These are phyloP conservation scores for Cryptococcus sp. DNA, from an alignment of 1,284 basidiomycete genomes.

Conservation along the genomic window DNA sequence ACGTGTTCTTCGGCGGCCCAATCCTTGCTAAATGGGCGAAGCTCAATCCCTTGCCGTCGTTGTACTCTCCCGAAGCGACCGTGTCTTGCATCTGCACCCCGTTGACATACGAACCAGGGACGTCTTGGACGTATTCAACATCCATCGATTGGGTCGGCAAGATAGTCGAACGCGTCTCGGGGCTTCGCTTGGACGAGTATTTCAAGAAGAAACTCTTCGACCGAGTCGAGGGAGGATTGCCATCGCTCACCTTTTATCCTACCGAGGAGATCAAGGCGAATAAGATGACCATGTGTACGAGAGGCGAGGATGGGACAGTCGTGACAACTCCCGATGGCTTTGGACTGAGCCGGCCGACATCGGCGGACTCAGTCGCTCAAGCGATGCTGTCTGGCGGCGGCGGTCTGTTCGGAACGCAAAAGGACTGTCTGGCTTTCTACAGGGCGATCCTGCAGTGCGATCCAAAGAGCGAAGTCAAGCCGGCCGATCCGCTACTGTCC, in stretches of 20 bases:
- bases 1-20: conserved; percentile 6
- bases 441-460: conserved; percentile 33
- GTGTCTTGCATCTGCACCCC: conserved; percentile 23
- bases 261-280: conserved; percentile 20
- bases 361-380: conserved; percentile 4
- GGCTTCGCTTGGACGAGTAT: conserved; percentile 36
- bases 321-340: conserved; percentile 6
- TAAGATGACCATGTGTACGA: conserved; percentile 25
- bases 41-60: conserved; percentile 9
- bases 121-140: conserved; percentile 31
- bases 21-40: conserved; percentile 12
- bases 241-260: conserved; percentile 35
- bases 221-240: conserved; percentile 32
- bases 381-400: conserved; percentile 35
- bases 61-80: conserved; percentile 18
- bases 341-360: conserved; percentile 18
- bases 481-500: conserved; percentile 25
- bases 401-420: conserved; percentile 39
- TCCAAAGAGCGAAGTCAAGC: conserved; percentile 12
- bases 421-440: conserved; percentile 38
- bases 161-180: conserved; percentile 39
- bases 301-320: conserved; percentile 15
- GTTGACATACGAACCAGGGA: conserved; percentile 42
- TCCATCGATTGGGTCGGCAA: conserved; percentile 49
- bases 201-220: conserved; percentile 43